A percentile compares a stretch with the other conserved stretches of the same genome.
These are phyloP conservation scores for Rhynchospora breviuscula DNA, from an alignment of 176 grass and related monocot genomes.

Conservation along the genomic window DNA sequence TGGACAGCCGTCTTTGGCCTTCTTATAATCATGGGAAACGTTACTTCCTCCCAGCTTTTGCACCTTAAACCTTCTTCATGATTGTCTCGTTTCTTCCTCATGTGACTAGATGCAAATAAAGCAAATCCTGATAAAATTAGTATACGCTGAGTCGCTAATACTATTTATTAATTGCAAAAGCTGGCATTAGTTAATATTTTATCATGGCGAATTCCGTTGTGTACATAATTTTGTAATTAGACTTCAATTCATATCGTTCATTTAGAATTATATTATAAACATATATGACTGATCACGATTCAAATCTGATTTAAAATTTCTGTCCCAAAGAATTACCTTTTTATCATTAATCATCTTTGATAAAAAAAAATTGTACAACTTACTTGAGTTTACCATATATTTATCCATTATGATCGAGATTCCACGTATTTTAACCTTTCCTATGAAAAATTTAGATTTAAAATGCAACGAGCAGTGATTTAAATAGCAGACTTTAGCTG, in stretches of 20 bases:
- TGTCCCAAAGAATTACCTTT: too few relatives aligned
- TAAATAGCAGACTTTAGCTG: too few relatives aligned
- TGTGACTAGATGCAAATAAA: neutral
- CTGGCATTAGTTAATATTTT: neutral
- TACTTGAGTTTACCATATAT: neutral
- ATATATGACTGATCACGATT: too few relatives aligned
- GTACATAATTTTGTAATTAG: too few relatives aligned
- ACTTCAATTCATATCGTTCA: too few relatives aligned
- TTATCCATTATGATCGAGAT: neutral
- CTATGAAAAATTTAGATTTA: too few relatives aligned
- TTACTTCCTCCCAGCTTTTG: constrained; percentile 20
- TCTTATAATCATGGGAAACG: constrained; percentile 24
- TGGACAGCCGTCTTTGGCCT: constrained; percentile 28
- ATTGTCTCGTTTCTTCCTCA: constrained; percentile 13
- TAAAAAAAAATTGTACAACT: neutral
- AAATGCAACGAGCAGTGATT: too few relatives aligned
- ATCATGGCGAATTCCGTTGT: too few relatives aligned
- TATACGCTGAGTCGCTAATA: neutral
- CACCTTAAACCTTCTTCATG: constrained; percentile 19
- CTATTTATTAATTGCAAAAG: neutral
- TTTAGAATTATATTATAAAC: too few relatives aligned
- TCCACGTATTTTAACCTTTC: too few relatives aligned
- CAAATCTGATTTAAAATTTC: too few relatives aligned
- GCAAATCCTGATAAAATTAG: neutral
- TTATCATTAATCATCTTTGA: neutral